Evolutionary conservation across 2,329 filamentous ascomycete genomes (phyloP).

Genomic region (Teratosphaeria nubilosa): DNA sequence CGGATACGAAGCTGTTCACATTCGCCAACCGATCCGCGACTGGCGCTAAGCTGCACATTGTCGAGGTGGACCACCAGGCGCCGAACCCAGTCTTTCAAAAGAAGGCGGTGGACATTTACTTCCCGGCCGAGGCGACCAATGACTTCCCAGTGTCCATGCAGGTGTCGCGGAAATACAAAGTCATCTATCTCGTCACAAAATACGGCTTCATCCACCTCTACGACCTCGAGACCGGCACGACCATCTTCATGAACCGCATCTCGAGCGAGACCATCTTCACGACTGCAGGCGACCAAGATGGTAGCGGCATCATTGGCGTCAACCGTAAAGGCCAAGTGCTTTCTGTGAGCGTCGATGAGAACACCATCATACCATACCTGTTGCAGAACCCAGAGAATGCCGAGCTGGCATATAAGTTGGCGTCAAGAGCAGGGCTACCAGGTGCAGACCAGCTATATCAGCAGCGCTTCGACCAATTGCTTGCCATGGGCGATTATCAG

Average conservation of each 20-base stretch:
- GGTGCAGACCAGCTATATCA: slow-evolving; percentile 90
- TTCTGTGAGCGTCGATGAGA: slow-evolving; percentile 86
- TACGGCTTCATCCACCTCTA: slow-evolving; percentile 99
- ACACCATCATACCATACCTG: slow-evolving; percentile 83
- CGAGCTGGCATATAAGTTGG: slow-evolving; percentile 88
- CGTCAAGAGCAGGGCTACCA: slow-evolving; percentile 83
- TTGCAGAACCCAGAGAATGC: slow-evolving; percentile 94
- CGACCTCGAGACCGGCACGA: slow-evolving; percentile 88
- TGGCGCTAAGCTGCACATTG: slow-evolving; percentile 91
- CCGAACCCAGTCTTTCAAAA: slow-evolving; percentile 84
- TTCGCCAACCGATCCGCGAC: slow-evolving; percentile 86
- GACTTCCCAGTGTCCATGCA: slow-evolving; percentile 98
- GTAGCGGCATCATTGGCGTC: slow-evolving; percentile 81
- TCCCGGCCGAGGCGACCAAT: slow-evolving; percentile 87
- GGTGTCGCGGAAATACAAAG: slow-evolving; percentile 89
- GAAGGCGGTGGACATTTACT: slow-evolving; percentile 96
- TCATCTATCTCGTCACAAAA: slow-evolving; percentile 96
- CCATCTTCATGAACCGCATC: slow-evolving; percentile 99
- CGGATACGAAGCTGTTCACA: slow-evolving; percentile 91
- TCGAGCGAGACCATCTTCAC: slow-evolving; percentile 99
- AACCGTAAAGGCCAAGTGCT: slow-evolving; percentile 97
- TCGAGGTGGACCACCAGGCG: slow-evolving; percentile 90
- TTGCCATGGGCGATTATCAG: slow-evolving; percentile 67
- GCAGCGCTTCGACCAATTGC: slow-evolving; percentile 82
- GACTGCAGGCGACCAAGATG: slow-evolving; percentile 72